These are phyloP conservation scores for Pseudogymnoascus sp. DNA, from an alignment of 2,329 filamentous ascomycete species.

Conservation along the genomic window DNA sequence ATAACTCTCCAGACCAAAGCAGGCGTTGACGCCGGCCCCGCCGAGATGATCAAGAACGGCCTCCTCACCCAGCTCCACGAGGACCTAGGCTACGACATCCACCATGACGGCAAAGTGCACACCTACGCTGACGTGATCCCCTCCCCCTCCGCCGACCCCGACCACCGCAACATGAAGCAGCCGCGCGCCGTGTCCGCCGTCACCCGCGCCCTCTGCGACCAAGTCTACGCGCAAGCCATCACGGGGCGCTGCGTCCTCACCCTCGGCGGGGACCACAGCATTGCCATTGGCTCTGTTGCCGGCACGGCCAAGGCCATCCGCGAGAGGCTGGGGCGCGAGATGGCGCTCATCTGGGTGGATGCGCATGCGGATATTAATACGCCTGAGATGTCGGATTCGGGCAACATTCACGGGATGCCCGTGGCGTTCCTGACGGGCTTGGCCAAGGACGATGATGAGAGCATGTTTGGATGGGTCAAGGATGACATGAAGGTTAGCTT, in stretches of 20 bases:
- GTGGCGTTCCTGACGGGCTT: slow-evolving; percentile 85
- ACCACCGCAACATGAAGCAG: slow-evolving; percentile 90
- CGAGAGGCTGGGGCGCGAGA: slow-evolving; percentile 72
- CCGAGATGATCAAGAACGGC: slow-evolving; percentile 79
- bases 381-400: slow-evolving; percentile 78
- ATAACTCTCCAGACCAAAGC: slow-evolving; percentile 59
- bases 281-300: slow-evolving; percentile 87
- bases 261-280: slow-evolving; percentile 90
- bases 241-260: slow-evolving; percentile 84
- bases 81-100: slow-evolving; percentile 81
- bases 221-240: slow-evolving; percentile 80
- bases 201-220: slow-evolving; percentile 66
- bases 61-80: slow-evolving; percentile 74
- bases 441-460: slow-evolving; percentile 52
- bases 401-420: slow-evolving; percentile 98
- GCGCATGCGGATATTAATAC: slow-evolving; percentile 98
- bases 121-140: slow-evolving; percentile 71
- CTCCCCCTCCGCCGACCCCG: slow-evolving; percentile 62
- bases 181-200: slow-evolving; percentile 78
- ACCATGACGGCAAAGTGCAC: slow-evolving; percentile 77
- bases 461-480: slow-evolving; percentile 79
- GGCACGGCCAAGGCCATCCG: slow-evolving; percentile 79
- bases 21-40: slow-evolving; percentile 84
- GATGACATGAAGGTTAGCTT: slow-evolving; percentile 61
- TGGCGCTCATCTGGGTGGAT: slow-evolving; percentile 97